Evolutionary conservation across 192 early-diverging fungal genomes (phyloP).

Genomic region (Entomortierella beljakovae): DNA sequence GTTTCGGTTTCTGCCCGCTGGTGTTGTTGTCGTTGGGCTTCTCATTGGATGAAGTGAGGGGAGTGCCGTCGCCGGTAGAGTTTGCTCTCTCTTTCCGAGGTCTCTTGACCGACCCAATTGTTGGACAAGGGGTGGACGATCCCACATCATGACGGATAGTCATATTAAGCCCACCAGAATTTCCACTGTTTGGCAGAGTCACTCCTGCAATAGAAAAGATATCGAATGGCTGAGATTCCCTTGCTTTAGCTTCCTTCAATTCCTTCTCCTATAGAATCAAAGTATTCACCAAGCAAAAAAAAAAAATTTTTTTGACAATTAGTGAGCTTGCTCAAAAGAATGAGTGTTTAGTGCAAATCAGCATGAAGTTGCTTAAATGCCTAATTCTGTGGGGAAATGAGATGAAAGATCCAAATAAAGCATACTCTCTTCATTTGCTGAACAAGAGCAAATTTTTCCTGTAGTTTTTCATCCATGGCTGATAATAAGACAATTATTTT

Average conservation of each 20-base stretch:
- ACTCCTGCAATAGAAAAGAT: conserved; percentile 50
- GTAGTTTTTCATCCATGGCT: conserved; percentile 37
- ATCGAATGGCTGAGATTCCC: conserved; percentile 45
- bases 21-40: not conserved
- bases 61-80: not conserved
- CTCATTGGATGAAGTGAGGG: no score
- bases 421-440: conserved; percentile 53
- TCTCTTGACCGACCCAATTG: conserved; percentile 37
- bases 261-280: conserved; percentile 36
- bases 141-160: conserved; percentile 39
- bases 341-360: not conserved
- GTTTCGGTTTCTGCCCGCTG: conserved; percentile 18
- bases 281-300: not conserved
- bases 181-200: conserved; percentile 12
- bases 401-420: not conserved
- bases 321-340: no score
- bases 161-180: conserved; percentile 35
- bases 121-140: conserved; percentile 8
- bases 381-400: not conserved
- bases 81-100: conserved; percentile 25
- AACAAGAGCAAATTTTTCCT: conserved; percentile 50
- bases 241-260: conserved; percentile 39
- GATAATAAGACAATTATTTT: conserved; percentile 1
- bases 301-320: no score
- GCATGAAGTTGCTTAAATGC: not conserved